phyloP scores from a whole-genome alignment of 1,139 yeast genomes.

The Suhomyces yuchorum region DNA sequence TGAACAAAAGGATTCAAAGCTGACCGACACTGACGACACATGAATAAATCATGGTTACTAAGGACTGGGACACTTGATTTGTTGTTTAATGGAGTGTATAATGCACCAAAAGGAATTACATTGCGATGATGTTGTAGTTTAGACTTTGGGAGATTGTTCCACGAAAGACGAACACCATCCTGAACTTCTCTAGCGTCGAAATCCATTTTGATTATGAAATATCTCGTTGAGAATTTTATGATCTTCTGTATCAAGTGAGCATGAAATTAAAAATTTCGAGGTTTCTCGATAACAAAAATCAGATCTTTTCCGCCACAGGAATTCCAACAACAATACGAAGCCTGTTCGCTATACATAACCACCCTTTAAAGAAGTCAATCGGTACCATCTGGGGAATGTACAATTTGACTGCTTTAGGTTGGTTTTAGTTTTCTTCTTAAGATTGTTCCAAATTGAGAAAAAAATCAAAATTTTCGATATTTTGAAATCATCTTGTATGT shows the following conservation, averaged over 20 bases:
- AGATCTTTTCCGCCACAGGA: not conserved
- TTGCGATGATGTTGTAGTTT: constrained; percentile 59
- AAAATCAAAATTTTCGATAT: too few relatives aligned
- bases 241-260: not conserved
- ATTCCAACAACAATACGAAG: too few relatives aligned
- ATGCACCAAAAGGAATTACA: constrained; percentile 62
- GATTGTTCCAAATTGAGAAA: too few relatives aligned
- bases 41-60: constrained; percentile 28
- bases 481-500: too few relatives aligned
- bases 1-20: constrained; percentile 59
- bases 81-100: constrained; percentile 67
- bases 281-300: not conserved
- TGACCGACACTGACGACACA: constrained; percentile 62
- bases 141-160: constrained; percentile 79
- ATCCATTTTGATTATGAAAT: constrained; percentile 39
- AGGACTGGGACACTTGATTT: constrained; percentile 46
- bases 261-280: not conserved
- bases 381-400: too few relatives aligned
- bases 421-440: too few relatives aligned
- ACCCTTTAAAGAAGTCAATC: too few relatives aligned
- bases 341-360: too few relatives aligned
- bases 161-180: constrained; percentile 87
- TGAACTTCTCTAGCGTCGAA: constrained; percentile 85
- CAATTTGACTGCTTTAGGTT: too few relatives aligned
- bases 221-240: not conserved